Conservation (phyloP, 768 basidiomycete species). For the Wakefieldia striispora region DNA sequence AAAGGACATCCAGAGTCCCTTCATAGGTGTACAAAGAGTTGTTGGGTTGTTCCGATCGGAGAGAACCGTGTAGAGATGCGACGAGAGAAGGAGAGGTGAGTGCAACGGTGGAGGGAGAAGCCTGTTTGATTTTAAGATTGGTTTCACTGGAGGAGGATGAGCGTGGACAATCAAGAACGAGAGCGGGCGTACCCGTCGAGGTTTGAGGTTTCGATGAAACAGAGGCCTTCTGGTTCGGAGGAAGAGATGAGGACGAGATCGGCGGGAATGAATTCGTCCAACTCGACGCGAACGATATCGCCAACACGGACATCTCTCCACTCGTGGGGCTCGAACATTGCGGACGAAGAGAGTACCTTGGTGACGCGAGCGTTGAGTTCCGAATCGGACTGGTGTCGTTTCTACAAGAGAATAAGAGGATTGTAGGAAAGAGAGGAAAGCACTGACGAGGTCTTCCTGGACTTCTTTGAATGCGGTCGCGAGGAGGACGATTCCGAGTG, state of each 20-base stretch:
- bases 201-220: conserved; percentile 97
- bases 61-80: conserved; percentile 68
- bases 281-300: conserved; percentile 88
- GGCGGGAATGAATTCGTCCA: conserved; percentile 93
- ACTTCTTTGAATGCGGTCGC: conserved; percentile 95
- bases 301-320: conserved; percentile 93
- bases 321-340: conserved; percentile 67
- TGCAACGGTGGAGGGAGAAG: conserved; percentile 73
- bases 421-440: background rate
- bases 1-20: conserved; percentile 67
- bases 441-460: conserved; percentile 78
- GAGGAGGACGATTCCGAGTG: conserved; percentile 82
- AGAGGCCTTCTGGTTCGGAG: conserved; percentile 95
- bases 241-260: conserved; percentile 86
- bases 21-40: conserved; percentile 97
- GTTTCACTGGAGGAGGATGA: conserved; percentile 65
- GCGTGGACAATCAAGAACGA: background rate
- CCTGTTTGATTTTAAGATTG: conserved; percentile 98
- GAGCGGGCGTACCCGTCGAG: conserved; percentile 77
- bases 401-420: conserved; percentile 44
- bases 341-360: conserved; percentile 66
- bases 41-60: conserved; percentile 96
- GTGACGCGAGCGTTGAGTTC: conserved; percentile 84
- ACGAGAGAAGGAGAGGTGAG: conserved; percentile 80
- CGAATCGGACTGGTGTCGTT: conserved; percentile 94